Evolutionary conservation across 1,284 basidiomycete genomes (phyloP), one percentile per base, ranked within the genome.

Genomic region (Rhizoctonia solani): DNA sequence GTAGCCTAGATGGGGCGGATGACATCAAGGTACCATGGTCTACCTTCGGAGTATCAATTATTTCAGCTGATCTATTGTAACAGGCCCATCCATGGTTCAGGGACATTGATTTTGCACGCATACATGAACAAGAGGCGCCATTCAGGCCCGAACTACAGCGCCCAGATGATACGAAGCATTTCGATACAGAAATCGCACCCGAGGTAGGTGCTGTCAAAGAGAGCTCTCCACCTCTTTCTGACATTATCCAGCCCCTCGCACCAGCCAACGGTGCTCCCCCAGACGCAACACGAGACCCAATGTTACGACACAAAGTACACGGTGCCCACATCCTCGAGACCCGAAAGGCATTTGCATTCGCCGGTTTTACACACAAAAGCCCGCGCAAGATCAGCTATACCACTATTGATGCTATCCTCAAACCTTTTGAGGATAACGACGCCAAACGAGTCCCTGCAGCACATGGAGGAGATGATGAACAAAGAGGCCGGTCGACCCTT

Each of bases 161-260:
- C 69, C 88, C 89, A 29, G 90, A 89, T 73, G 93, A 97, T 77
- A 96, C 93, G 27, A 82, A 85, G 71, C 93, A 96, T 77, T 95
- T 96, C 72, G 93, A 95, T 77, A 87, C 92, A 68, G 93, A 95
- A 76, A 98, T 98, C 71, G 92, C 93, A 32, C 80, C 90, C 53
- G 92, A 95, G 85, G 92, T 92, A 78, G 76, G 87, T 75, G 54
- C 37, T 46, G 44, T 19, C 6, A 21, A 6, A 46, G 6, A 5
- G 6, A 9, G 11, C 37, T 19, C 37, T 19, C 21, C 5, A 69
- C 66, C n/a, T 27, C 68, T 27, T 32, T 54, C 23, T 9, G 23
- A 9, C 25, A 8, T 8, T 16, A 39, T 39, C 16, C 8, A 95
- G 88, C 92, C 93, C 66, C 85, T 97, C 37, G 89, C 92, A 52